A percentile compares a stretch with the other conserved stretches of the same genome.
Evolutionary conservation across 1,284 basidiomycete genomes (phyloP).

Genomic region (Takashimella koratensis): DNA sequence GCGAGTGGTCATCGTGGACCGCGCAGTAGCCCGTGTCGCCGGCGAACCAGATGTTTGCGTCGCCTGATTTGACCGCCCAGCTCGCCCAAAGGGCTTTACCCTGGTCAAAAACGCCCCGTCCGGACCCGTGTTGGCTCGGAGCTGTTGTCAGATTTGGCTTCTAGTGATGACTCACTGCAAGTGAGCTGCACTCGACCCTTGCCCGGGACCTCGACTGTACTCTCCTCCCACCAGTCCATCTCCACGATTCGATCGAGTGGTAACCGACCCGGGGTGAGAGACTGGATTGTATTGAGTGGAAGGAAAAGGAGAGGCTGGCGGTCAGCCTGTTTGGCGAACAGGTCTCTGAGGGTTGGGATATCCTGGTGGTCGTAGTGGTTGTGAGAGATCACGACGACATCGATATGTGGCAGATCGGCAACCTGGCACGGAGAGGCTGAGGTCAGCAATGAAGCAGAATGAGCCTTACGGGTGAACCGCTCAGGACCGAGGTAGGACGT

Average conservation of each 20-base stretch:
- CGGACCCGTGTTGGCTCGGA: slow-evolving; percentile 33
- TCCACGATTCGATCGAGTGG: slow-evolving; percentile 53
- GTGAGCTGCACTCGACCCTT: slow-evolving; percentile 31
- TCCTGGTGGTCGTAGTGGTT: slow-evolving; percentile 70
- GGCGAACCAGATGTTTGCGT: slow-evolving; percentile 57
- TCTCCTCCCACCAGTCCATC: slow-evolving; percentile 67
- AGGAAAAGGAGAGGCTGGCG: slow-evolving; percentile 57
- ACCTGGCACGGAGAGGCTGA: slow-evolving; percentile 58
- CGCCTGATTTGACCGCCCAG: slow-evolving; percentile 55
- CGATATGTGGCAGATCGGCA: slow-evolving; percentile 61
- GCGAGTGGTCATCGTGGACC: slow-evolving; percentile 54
- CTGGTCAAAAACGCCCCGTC: slow-evolving; percentile 48
- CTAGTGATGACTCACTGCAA: slow-evolving; percentile 28
- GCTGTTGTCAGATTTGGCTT: slow-evolving; percentile 19
- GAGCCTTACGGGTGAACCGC: slow-evolving; percentile 55
- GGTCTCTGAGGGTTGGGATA: slow-evolving; percentile 54
- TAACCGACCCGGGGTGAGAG: slow-evolving; percentile 44
- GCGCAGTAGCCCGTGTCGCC: slow-evolving; percentile 60
- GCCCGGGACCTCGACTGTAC: slow-evolving; percentile 23
- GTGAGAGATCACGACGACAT: slow-evolving; percentile 60
- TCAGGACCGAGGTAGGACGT: slow-evolving; percentile 54
- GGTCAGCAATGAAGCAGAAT: neutral
- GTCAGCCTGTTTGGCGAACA: slow-evolving; percentile 38
- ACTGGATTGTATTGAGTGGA: slow-evolving; percentile 58
- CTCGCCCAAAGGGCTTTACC: slow-evolving; percentile 60